Evolutionary conservation across 208 protist genomes (phyloP).

Genomic region (Perkinsela sp.): DNA sequence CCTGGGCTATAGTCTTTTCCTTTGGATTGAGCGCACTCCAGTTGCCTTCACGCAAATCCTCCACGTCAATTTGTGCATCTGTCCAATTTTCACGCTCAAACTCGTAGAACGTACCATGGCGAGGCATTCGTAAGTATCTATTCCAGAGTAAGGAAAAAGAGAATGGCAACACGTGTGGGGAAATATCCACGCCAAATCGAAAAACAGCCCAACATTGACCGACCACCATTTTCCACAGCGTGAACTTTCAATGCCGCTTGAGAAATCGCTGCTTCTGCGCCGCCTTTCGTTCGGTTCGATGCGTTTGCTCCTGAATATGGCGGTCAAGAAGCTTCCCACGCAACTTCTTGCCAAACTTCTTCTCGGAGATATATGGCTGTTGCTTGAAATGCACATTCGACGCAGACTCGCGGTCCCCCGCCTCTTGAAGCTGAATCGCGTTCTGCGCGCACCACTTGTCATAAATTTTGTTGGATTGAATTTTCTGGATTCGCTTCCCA

Average conservation of each 20-base stretch:
- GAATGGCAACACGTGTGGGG: no score
- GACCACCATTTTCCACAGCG: no score
- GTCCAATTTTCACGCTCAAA: neutral
- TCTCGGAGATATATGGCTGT: neutral
- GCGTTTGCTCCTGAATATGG: neutral
- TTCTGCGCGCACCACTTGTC: neutral
- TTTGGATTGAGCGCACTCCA: neutral
- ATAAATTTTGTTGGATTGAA: neutral
- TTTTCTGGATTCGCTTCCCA: conserved; percentile 30
- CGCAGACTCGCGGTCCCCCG: neutral
- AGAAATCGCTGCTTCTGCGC: neutral
- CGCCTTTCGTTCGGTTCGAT: neutral
- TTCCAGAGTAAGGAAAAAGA: no score
- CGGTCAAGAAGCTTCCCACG: neutral
- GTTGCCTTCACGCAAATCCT: neutral
- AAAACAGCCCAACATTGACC: no score
- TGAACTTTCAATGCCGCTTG: neutral
- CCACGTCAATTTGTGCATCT: neutral
- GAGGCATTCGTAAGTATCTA: neutral
- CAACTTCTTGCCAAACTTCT: neutral
- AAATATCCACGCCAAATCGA: no score
- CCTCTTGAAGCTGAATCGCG: neutral
- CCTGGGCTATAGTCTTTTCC: no score
- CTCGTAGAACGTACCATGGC: neutral
- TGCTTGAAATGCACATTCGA: neutral